Conservation (phyloP, 2,329 filamentous ascomycete species). For the Lizonia empirigonia region DNA sequence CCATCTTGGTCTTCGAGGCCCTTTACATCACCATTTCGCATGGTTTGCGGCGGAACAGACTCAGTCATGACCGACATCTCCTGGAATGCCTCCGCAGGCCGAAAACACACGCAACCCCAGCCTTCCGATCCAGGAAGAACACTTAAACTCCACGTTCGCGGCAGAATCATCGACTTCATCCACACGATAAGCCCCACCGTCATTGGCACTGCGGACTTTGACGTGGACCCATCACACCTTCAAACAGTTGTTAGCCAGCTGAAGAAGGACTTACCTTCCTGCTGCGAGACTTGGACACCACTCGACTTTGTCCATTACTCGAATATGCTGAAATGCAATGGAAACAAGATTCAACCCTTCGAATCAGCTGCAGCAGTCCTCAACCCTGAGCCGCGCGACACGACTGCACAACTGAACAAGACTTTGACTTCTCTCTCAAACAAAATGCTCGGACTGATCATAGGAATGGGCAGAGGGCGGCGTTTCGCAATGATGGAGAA, state of each 20-base stretch:
- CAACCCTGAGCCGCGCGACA: not conserved
- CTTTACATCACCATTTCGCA: conserved; percentile 15
- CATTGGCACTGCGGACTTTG: conserved; percentile 3
- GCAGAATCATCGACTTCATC: conserved; percentile 20
- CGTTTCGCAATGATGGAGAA: conserved; percentile 18
- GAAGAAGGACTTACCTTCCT: conserved; percentile 5
- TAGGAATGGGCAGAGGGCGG: conserved; percentile 20
- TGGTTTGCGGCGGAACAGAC: conserved; percentile 12
- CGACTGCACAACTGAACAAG: too few species aligned
- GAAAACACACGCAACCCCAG: conserved; percentile 11
- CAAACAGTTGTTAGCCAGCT: conserved; percentile 6
- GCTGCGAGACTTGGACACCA: conserved; percentile 11
- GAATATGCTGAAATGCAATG: conserved; percentile 13
- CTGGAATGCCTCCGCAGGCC: conserved; percentile 20
- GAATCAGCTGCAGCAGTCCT: not conserved
- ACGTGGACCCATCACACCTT: conserved; percentile 12
- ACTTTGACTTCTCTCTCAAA: too few species aligned
- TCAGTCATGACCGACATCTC: not conserved
- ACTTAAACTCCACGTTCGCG: conserved; percentile 15
- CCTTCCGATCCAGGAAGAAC: not conserved
- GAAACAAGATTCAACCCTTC: not conserved
- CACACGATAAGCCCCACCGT: conserved; percentile 10
- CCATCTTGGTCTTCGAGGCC: conserved; percentile 38
- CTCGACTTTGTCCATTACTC: conserved; percentile 19
- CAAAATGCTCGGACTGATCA: too few species aligned